Evolutionary conservation across 768 basidiomycete species (phyloP), one percentile per base, ranked within the genome.

Genomic region (Boletus rufocinnamomeus): DNA sequence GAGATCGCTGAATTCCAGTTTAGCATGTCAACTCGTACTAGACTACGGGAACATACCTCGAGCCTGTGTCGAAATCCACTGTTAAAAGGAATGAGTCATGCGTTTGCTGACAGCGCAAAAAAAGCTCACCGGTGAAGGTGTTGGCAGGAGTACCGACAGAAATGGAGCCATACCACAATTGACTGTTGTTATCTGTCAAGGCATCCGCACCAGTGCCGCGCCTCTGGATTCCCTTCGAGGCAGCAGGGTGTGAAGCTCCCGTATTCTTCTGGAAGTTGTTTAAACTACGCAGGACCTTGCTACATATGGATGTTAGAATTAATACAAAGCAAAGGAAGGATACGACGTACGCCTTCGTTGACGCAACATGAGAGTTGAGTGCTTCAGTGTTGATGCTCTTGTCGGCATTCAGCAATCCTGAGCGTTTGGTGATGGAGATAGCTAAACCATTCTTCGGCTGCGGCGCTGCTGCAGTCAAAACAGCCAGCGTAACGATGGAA

Each of bases 31-130:
- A 17, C 13, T 27, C 9, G 16, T 17, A 27, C 25, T 13, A 2
- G 9, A 30, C 11, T 28, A 11, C n/a, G 10, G n/a, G 51, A 17
- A 64, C 35, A 6, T 57, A 23, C 63, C 69, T 66, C 17, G 65
- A 65, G 16, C 70, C 70, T 3, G 71, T 71, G 40, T 74, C 71
- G 8, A 70, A 70, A 13, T 60, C 61, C 43, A 69, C 65, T 66
- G n/a, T 5, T 7, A 35, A 5, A 25, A 34, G 19, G 21, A 41
- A 17, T 34, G n/a, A 47, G 41, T 13, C 13, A 1, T 7, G 11
- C 9, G n/a, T 50, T 43, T 5, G 4, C 10, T 21, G 25, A 23
- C 14, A 35, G 11, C 14, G 7, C 6, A 53, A 25, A 17, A 17
- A 35, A 52, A 27, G 19, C 44, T 30, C 28, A 61, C 62, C 57